Evolutionary conservation across 2,329 filamentous ascomycete genomes (phyloP).

Genomic region (Sphaerulina populicola): DNA sequence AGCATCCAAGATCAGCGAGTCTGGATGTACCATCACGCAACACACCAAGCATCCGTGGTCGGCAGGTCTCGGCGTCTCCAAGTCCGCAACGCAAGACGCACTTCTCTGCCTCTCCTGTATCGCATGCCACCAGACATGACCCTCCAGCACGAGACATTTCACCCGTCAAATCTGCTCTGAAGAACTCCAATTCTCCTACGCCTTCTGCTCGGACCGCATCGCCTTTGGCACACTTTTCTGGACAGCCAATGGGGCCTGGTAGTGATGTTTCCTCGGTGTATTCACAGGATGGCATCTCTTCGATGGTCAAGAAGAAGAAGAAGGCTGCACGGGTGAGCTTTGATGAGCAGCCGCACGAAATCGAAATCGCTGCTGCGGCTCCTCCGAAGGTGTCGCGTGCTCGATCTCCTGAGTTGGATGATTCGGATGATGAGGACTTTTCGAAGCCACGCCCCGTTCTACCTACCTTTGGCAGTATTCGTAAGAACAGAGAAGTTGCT

Average conservation of each 20-base stretch:
- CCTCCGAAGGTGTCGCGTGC: constrained; percentile 16
- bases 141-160: constrained; percentile 64
- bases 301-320: constrained; percentile 48
- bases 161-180: constrained; percentile 69
- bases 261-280: constrained; percentile 47
- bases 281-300: constrained; percentile 31
- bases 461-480: constrained; percentile 65
- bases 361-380: constrained; percentile 39
- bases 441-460: constrained; percentile 69
- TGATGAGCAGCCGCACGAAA: constrained; percentile 46
- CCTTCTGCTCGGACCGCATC: constrained; percentile 40
- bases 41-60: constrained; percentile 16
- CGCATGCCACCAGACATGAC: constrained; percentile 54
- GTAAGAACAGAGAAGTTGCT: constrained; percentile 38
- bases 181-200: constrained; percentile 48
- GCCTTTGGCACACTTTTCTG: constrained; percentile 44
- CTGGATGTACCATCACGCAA: constrained; percentile 28
- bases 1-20: constrained; percentile 25
- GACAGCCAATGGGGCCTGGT: constrained; percentile 36
- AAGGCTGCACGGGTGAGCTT: constrained; percentile 71
- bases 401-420: constrained; percentile 32
- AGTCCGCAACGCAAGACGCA: constrained; percentile 62
- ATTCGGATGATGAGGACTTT: constrained; percentile 51
- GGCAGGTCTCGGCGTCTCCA: constrained; percentile 30
- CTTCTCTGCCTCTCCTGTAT: constrained; percentile 53